These are phyloP conservation scores for Grosmannia huntii DNA, from an alignment of 2,329 filamentous ascomycete genomes.

Conservation along the genomic window DNA sequence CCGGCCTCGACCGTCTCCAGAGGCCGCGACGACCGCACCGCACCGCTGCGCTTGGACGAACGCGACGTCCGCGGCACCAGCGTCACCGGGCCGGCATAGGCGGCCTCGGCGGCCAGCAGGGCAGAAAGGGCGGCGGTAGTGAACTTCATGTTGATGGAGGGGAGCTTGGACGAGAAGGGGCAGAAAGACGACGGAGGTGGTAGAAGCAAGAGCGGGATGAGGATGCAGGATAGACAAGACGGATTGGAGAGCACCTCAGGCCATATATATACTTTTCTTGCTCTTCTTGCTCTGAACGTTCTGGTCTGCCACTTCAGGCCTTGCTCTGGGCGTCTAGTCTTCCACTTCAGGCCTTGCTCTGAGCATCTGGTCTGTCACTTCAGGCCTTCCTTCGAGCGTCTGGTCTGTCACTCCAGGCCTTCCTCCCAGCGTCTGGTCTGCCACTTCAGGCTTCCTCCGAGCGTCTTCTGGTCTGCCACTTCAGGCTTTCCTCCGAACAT, in stretches of 20 bases:
- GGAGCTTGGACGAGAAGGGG: neutral
- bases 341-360: too few relatives aligned
- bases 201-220: neutral
- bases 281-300: too few relatives aligned
- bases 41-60: slow-evolving; percentile 13
- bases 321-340: too few relatives aligned
- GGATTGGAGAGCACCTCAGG: neutral
- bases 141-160: slow-evolving; percentile 34
- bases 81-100: slow-evolving; percentile 32
- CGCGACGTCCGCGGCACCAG: slow-evolving; percentile 24
- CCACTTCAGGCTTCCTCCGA: neutral
- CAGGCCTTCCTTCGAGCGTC: neutral
- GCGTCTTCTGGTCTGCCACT: too few relatives aligned
- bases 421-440: neutral
- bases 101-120: slow-evolving; percentile 22
- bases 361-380: neutral
- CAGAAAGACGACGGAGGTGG: neutral
- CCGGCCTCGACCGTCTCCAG: slow-evolving; percentile 10
- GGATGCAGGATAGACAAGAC: neutral
- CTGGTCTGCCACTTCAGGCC: too few relatives aligned
- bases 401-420: too few relatives aligned
- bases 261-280: neutral
- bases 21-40: slow-evolving; percentile 14
- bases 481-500: too few relatives aligned
- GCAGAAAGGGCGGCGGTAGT: slow-evolving; percentile 23